Evolutionary conservation across 768 basidiomycete genomes (phyloP), one percentile per base, ranked within the genome.

Genomic region (Lentinula sp.): DNA sequence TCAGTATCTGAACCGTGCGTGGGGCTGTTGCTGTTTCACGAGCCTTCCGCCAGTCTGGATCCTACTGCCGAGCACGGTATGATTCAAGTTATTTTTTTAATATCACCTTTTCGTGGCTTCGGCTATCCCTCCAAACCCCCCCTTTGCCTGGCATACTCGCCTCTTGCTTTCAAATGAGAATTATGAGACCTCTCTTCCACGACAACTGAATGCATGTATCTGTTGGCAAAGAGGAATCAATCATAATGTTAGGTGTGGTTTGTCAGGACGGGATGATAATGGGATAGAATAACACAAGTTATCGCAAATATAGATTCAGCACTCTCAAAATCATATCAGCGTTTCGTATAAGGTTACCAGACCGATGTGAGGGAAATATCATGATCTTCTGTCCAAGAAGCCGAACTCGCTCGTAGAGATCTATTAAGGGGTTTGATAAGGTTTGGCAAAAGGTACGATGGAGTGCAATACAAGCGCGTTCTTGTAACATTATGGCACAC

Each of bases 391-490:
- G 85, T 13, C 87, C 88, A 50, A 90, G 68, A 7, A 78, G 73
- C n/a, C 87, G 82, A 33, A 91, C 73, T 48, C 89, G 78, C 63
- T 88, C 82, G n/a, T n/a, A n/a, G n/a, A n/a, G n/a, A n/a, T n/a
- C n/a, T n/a, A n/a, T n/a, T n/a, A n/a, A n/a, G n/a, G n/a, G n/a
- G n/a, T n/a, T n/a, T n/a, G n/a, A n/a, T n/a, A n/a, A n/a, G n/a
- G n/a, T n/a, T n/a, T n/a, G n/a, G n/a, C n/a, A n/a, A n/a, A n/a
- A n/a, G n/a, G n/a, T n/a, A n/a, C n/a, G n/a, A n/a, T n/a, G n/a
- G n/a, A n/a, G n/a, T n/a, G n/a, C n/a, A n/a, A n/a, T n/a, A 55
- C 90, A 92, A 66, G 90, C 88, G 3, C 88, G 6, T 93, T 92
- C 68, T 64, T 87, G 32, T 74, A 61, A 35, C 68, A 15, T 51